Evolutionary conservation across 106 monocot genomes (phyloP), one percentile per base, ranked within the genome.

Genomic region (Chionographis japonica): DNA sequence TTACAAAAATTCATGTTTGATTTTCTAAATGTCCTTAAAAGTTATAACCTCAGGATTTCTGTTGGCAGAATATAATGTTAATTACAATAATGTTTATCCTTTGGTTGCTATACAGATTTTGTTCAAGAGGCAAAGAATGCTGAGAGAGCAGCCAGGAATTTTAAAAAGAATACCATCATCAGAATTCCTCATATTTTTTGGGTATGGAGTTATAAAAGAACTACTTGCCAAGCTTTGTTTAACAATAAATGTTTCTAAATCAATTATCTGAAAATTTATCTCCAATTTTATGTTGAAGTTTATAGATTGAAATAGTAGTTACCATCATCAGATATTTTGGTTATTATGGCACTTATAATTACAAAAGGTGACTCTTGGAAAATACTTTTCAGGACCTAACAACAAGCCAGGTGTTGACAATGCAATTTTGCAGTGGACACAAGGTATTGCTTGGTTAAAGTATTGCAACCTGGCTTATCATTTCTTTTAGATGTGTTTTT

Each of bases 351-450:
- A 18, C 65, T 50, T 74, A 59, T 38, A 12, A n/a, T 20, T 51
- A 38, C 14, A 72, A 62, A 58, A 37, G 27, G 46, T 70, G 39
- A 69, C 27, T 50, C 14, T 9, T 71, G 41, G 53, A 54, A 39
- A 3, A 42, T 56, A 36, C 62, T 52, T 58, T 78, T 58, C 87
- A 98, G 97, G 92, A 92, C 73, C 68, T 98, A 43, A 90, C 92
- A 8, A 92, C 85, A 63, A 64, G 56, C 15, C 86, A 90, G 65
- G 87, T 93, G 80, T 81, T 98, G 80, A 90, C 92, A 52, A 98
- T 98, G 97, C 75, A 98, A 63, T 98, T 90, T 83, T 98, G 89
- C 74, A 60, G 63, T 43, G 97, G 97, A 57, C 80, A 76, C 58
- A 98, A 92, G 89, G 97, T 98, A 87, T 80, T 41, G 8, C 55